A percentile compares a stretch with the other conserved stretches of the same genome.
phyloP scores from a whole-genome alignment of 345 rosid species.

The Rhodomyrtus tomentosa region DNA sequence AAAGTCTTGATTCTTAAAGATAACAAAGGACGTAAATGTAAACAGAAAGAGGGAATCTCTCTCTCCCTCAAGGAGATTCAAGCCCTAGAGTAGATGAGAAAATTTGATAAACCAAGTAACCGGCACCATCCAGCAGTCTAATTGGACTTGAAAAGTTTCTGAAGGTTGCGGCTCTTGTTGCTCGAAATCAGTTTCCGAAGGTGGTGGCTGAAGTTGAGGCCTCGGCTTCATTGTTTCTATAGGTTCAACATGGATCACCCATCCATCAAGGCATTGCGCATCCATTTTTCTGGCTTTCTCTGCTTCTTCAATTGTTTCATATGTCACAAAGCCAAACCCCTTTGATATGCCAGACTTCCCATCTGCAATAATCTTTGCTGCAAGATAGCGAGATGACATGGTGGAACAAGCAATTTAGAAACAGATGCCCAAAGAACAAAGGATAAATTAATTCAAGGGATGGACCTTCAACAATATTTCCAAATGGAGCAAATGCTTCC shows the following conservation, averaged over 20 bases:
- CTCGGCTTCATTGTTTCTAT: slow-evolving; percentile 59
- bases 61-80: no score
- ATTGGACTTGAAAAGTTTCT: slow-evolving; percentile 42
- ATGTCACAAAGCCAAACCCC: slow-evolving; percentile 77
- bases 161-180: slow-evolving; percentile 15
- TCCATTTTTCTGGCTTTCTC: slow-evolving; percentile 86
- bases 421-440: neutral
- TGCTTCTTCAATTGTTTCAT: slow-evolving; percentile 62
- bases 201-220: slow-evolving; percentile 31
- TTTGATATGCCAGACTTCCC: slow-evolving; percentile 63
- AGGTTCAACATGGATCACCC: slow-evolving; percentile 93
- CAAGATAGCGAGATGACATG: neutral
- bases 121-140: slow-evolving; percentile 74
- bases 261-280: slow-evolving; percentile 80
- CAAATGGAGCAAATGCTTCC: slow-evolving; percentile 70
- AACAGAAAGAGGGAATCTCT: no score
- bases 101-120: slow-evolving; percentile 7
- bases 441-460: neutral
- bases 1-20: no score
- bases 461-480: slow-evolving; percentile 60
- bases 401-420: neutral
- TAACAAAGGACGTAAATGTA: no score
- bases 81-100: no score
- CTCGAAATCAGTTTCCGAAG: no score
- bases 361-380: slow-evolving; percentile 66